Evolutionary conservation across 345 rosid species (phyloP), one percentile per base, ranked within the genome.

Genomic region (Orychophragmus violaceus): DNA sequence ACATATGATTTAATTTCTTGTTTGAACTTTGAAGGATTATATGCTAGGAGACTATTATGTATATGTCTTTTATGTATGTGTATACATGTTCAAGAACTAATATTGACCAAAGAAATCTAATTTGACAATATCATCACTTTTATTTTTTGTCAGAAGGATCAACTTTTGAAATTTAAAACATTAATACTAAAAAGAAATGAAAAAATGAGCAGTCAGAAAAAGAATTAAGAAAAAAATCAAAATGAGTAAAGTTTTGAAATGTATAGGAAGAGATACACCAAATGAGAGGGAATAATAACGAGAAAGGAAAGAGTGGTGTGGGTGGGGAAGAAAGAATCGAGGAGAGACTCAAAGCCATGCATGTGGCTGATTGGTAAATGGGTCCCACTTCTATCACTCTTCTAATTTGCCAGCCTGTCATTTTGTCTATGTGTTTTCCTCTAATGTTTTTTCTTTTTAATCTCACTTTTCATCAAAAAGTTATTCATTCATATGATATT

Each of bases 361-460:
- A 41, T 56, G 61, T 56, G 61, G 44, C 61, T 30, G 41, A 55
- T 17, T 55, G 25, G 25, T 55, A 17, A 21, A 30, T 55, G 59
- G 59, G 41, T 7, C 59, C 41, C 4, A 55, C 25, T 55, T 55
- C 37, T 9, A 53, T 53, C n/a, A 17, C 5, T 53, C 13, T 53
- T 29, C 59, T 10, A 17, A 55, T 54, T 54, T 54, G 59, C 41
- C 59, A 54, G 59, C 59, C 59, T 54, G 59, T 54, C 41, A 54
- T 54, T 54, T 17, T 54, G 24, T 54, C 24, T 29, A 37, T 27
- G 22, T 45, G 21, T 7, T 16, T 29, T 53, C 6, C 59, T 5
- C 11, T 25, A 51, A 25, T 25, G 19, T 14, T 52, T 14, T 52
- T 28, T 2, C n/a, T 24, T 16, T 53, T 53, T 5, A 17, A 18